These are phyloP conservation scores for Gastrolobium villosum DNA, from an alignment of 306 rosid genomes.

Conservation along the genomic window DNA sequence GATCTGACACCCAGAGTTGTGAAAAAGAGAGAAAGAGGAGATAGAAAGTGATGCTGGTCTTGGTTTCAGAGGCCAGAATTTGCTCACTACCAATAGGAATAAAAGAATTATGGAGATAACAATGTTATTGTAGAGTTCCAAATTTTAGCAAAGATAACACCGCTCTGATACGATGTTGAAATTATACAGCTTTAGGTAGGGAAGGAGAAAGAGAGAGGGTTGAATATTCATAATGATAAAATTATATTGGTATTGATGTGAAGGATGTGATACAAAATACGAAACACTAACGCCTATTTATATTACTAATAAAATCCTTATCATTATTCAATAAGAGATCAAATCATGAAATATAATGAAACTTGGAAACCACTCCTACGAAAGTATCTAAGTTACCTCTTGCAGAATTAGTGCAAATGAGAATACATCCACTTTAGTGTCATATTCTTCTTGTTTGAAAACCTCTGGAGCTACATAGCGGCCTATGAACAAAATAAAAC, in stretches of 20 bases:
- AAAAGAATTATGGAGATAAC: too few relatives aligned
- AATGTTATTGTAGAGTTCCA: too few relatives aligned
- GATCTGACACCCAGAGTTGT: too few relatives aligned
- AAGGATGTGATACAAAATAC: not conserved
- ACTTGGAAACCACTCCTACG: not conserved
- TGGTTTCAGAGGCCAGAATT: too few relatives aligned
- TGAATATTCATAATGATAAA: not conserved
- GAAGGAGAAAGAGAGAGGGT: not conserved
- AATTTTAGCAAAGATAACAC: too few relatives aligned
- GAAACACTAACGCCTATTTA: not conserved
- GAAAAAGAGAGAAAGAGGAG: too few relatives aligned
- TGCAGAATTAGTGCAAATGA: conserved; percentile 91
- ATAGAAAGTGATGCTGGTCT: too few relatives aligned
- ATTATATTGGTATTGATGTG: not conserved
- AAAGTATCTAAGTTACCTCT: conserved; percentile 69
- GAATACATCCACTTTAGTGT: conserved; percentile 96
- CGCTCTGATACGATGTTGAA: not conserved
- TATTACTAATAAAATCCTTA: not conserved
- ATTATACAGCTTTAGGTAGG: not conserved
- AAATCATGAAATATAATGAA: not conserved
- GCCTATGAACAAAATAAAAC: conserved; percentile 61
- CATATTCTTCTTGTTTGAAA: conserved; percentile 79
- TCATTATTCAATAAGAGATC: not conserved
- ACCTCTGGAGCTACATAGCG: conserved; percentile 97
- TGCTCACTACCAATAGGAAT: too few relatives aligned